A percentile compares a stretch with the other conserved stretches of the same genome.
Conservation (phyloP, 2,329 filamentous ascomycete species). For the Neoascochyta sp. region DNA sequence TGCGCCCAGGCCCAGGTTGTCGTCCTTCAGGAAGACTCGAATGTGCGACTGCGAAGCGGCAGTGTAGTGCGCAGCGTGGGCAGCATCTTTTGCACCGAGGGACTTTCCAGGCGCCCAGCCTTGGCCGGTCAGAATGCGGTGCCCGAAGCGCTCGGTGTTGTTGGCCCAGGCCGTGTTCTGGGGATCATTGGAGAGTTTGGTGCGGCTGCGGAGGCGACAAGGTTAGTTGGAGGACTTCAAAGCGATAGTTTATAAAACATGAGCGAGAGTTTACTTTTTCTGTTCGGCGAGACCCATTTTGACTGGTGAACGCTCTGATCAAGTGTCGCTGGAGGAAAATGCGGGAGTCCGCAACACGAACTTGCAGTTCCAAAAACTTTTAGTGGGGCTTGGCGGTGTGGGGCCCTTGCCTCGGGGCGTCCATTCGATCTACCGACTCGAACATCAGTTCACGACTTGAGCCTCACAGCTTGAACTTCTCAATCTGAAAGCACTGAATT, state of each 20-base stretch:
- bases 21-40: constrained; percentile 79
- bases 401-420: too few species aligned
- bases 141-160: constrained; percentile 78
- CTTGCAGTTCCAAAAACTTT: too few species aligned
- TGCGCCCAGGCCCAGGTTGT: constrained; percentile 85
- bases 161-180: constrained; percentile 94
- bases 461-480: background rate
- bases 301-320: constrained; percentile 6
- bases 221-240: background rate
- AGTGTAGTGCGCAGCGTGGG: constrained; percentile 72
- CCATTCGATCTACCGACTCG: background rate
- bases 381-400: too few species aligned
- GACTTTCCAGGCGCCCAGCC: constrained; percentile 86
- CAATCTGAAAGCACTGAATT: background rate
- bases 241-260: constrained; percentile 21
- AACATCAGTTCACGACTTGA: constrained; percentile 1
- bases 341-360: constrained; percentile 13
- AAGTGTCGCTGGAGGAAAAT: constrained; percentile 6
- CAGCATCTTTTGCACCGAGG: constrained; percentile 72
- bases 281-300: constrained; percentile 66
- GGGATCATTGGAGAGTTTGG: constrained; percentile 82
- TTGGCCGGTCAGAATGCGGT: constrained; percentile 80
- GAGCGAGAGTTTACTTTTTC: constrained; percentile 55
- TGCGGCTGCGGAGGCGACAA: constrained; percentile 42
- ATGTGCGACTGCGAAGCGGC: constrained; percentile 82